Evolutionary conservation across 371 early-diverging fungal genomes (phyloP).

Genomic region (Haplosporangium sp.): DNA sequence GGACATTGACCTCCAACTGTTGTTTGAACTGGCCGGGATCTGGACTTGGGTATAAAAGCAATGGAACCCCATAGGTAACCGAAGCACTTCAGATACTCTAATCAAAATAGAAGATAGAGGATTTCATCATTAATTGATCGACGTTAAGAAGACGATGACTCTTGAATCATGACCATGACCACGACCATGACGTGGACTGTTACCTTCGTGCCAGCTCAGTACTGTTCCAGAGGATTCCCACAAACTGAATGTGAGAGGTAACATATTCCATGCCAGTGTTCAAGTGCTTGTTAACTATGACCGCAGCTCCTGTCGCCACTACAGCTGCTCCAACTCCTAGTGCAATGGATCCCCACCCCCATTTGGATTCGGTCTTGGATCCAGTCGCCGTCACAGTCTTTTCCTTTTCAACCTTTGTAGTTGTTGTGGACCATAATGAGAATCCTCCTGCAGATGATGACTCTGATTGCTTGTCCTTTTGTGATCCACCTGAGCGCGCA

Average conservation of each 20-base stretch:
- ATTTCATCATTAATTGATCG: no score
- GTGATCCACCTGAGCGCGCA: constrained; percentile 3
- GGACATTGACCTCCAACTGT: constrained; percentile 34
- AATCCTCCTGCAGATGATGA: constrained; percentile 5
- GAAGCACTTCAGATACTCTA: constrained; percentile 57
- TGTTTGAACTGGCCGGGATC: constrained; percentile 31
- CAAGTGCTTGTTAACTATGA: constrained; percentile 57
- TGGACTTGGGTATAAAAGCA: constrained; percentile 67
- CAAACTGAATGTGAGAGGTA: constrained; percentile 66
- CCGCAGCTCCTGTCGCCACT: constrained; percentile 63
- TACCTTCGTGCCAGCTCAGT: constrained; percentile 46
- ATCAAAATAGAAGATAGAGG: not conserved
- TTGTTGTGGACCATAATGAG: constrained; percentile 25
- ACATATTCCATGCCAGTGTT: constrained; percentile 58
- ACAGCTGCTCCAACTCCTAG: constrained; percentile 61
- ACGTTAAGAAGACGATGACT: not conserved
- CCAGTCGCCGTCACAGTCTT: constrained; percentile 4
- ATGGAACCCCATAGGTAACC: constrained; percentile 60
- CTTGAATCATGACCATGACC: no score
- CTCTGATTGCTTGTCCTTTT: constrained; percentile 8
- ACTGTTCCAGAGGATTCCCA: constrained; percentile 53
- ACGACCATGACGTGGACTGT: no score
- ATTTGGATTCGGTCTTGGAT: constrained; percentile 17
- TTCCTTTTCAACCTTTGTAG: constrained; percentile 16
- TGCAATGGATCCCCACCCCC: constrained; percentile 64